These are phyloP conservation scores for Xylaria sp. DNA, from an alignment of 2,329 filamentous ascomycete species.

Conservation along the genomic window DNA sequence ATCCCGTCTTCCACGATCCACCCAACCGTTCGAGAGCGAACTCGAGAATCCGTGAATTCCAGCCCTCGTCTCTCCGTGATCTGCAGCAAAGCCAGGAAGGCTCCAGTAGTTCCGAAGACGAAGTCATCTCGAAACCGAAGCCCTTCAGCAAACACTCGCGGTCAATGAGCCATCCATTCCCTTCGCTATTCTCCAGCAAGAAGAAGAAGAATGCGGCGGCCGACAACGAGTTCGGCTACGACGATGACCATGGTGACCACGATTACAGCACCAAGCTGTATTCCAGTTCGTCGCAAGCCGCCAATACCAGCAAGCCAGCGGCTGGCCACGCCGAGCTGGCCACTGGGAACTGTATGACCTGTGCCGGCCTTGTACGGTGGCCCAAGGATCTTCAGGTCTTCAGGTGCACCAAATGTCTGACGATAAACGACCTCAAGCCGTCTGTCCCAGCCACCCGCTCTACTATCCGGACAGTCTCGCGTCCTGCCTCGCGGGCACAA, in stretches of 20 bases:
- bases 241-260: constrained; percentile 60
- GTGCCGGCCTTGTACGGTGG: constrained; percentile 83
- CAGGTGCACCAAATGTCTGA: constrained; percentile 84
- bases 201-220: constrained; percentile 64
- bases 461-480: constrained; percentile 38
- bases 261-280: constrained; percentile 49
- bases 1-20: constrained; percentile 38
- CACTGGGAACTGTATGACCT: constrained; percentile 85
- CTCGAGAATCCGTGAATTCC: constrained; percentile 44
- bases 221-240: constrained; percentile 47
- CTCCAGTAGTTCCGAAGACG: constrained; percentile 57
- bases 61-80: constrained; percentile 36
- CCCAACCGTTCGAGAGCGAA: constrained; percentile 43
- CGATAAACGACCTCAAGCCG: constrained; percentile 80
- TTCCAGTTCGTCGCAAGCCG: constrained; percentile 48
- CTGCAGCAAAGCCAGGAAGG: constrained; percentile 48
- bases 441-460: constrained; percentile 44
- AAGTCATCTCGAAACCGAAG: constrained; percentile 44
- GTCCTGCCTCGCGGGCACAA: constrained; percentile 33
- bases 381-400: constrained; percentile 78
- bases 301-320: constrained; percentile 46
- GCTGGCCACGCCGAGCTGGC: constrained; percentile 62
- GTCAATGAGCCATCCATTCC: constrained; percentile 84
- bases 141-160: constrained; percentile 61
- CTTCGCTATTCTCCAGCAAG: constrained; percentile 72